Evolutionary conservation across 2,329 filamentous ascomycete species (phyloP).

Genomic region (Colletotrichum spinosum): DNA sequence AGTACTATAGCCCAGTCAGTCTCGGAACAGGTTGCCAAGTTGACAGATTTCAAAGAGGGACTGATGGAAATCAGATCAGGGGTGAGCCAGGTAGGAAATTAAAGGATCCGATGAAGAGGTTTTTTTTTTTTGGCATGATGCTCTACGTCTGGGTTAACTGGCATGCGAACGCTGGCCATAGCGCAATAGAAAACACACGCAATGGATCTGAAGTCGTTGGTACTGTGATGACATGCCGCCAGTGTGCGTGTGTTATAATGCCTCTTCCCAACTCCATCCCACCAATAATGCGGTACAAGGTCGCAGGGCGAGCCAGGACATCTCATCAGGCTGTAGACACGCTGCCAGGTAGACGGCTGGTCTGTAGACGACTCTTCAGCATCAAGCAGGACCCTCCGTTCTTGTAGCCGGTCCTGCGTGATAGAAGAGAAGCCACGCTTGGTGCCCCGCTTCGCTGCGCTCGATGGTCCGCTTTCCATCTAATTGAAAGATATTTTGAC

Average conservation of each 20-base stretch:
- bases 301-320: too few species aligned
- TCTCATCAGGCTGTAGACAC: too few species aligned
- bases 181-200: neutral
- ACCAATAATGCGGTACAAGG: too few species aligned
- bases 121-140: neutral
- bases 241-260: neutral
- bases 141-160: neutral
- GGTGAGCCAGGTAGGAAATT: neutral
- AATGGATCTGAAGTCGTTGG: neutral
- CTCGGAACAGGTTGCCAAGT: conserved; percentile 1
- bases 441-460: too few species aligned
- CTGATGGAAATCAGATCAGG: neutral
- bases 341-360: too few species aligned
- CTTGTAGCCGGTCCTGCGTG: too few species aligned
- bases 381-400: too few species aligned
- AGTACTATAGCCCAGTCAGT: conserved; percentile 5
- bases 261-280: too few species aligned
- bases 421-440: too few species aligned
- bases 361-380: too few species aligned
- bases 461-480: too few species aligned
- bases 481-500: too few species aligned
- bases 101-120: neutral
- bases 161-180: neutral
- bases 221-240: neutral
- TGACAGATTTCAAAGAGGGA: conserved; percentile 1